Conservation (phyloP, 2,329 filamentous ascomycete species). For the Ilyonectria mors-panacis region DNA sequence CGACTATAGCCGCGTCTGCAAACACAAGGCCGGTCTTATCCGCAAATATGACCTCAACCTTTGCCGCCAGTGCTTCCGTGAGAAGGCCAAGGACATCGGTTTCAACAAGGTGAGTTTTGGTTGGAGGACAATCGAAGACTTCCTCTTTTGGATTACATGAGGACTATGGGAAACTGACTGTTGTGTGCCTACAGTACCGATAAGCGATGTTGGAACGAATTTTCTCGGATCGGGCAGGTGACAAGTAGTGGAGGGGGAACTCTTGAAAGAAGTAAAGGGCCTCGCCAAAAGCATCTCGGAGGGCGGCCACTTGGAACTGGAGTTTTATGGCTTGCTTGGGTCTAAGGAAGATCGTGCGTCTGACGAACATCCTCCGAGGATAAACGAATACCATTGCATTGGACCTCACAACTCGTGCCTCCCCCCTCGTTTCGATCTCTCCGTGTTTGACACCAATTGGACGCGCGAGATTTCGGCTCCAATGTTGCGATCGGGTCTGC, state of each 20-base stretch:
- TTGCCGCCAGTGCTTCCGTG: conserved; percentile 85
- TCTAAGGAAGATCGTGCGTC: conserved; percentile 60
- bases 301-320: conserved; percentile 62
- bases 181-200: conserved; percentile 52
- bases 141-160: not conserved
- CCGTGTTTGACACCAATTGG: conserved; percentile 8
- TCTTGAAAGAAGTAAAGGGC: conserved; percentile 51
- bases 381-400: conserved; percentile 62
- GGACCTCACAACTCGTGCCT: conserved; percentile 46
- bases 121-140: not conserved
- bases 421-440: conserved; percentile 21
- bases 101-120: conserved; percentile 75
- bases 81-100: conserved; percentile 81
- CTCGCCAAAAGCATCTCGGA: conserved; percentile 57
- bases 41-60: conserved; percentile 99
- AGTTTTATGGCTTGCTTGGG: conserved; percentile 63
- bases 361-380: conserved; percentile 60
- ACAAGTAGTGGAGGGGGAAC: conserved; percentile 43
- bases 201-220: conserved; percentile 52
- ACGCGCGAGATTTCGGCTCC: conserved; percentile 8
- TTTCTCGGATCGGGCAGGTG: conserved; percentile 45
- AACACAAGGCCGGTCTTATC: conserved; percentile 98
- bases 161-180: conserved; percentile 34
- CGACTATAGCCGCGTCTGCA: conserved; percentile 75
- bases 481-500: conserved; percentile 5